These are phyloP conservation scores for Sugiyamaella grinbergsii DNA, from an alignment of 1,139 yeast genomes.

Conservation along the genomic window DNA sequence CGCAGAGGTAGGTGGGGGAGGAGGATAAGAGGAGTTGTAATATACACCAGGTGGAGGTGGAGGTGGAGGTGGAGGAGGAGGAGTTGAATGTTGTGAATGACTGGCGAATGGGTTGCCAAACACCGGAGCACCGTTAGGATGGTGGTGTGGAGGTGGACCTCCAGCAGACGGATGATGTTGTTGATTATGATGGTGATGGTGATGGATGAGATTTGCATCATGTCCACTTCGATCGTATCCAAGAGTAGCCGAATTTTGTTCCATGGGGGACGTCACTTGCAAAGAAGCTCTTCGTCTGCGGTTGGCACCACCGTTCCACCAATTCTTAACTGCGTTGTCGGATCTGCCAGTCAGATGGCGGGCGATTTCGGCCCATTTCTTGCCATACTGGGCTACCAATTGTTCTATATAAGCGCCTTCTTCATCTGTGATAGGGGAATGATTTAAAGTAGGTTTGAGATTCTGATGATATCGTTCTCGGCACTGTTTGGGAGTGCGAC, in stretches of 20 bases:
- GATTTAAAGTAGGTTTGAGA: constrained; percentile 78
- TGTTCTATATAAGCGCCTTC: constrained; percentile 83
- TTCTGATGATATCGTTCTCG: constrained; percentile 92
- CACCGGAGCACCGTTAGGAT: constrained; percentile 11
- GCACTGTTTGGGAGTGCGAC: constrained; percentile 90
- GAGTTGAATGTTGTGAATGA: constrained; percentile 3
- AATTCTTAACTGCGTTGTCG: constrained; percentile 89
- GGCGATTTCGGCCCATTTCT: constrained; percentile 93
- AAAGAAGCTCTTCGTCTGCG: constrained; percentile 61
- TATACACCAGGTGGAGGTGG: constrained; percentile 17
- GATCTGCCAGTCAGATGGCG: constrained; percentile 83
- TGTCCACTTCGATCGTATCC: constrained; percentile 11
- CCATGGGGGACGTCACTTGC: constrained; percentile 25
- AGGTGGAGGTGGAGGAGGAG: constrained; percentile 12
- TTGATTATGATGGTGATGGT: constrained; percentile 21
- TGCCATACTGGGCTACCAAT: constrained; percentile 77
- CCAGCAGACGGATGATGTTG: constrained; percentile 25
- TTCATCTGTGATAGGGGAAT: constrained; percentile 79
- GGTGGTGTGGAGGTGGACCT: constrained; percentile 22
- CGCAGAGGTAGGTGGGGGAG: constrained; percentile 12
- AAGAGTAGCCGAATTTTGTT: constrained; percentile 24
- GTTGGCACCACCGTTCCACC: constrained; percentile 97
- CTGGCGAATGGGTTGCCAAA: constrained; percentile 16
- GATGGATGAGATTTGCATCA: constrained; percentile 11
- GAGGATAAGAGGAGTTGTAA: constrained; percentile 13